phyloP scores from a whole-genome alignment of 805 yeast species.

The Starmerella ratchasimensis region DNA sequence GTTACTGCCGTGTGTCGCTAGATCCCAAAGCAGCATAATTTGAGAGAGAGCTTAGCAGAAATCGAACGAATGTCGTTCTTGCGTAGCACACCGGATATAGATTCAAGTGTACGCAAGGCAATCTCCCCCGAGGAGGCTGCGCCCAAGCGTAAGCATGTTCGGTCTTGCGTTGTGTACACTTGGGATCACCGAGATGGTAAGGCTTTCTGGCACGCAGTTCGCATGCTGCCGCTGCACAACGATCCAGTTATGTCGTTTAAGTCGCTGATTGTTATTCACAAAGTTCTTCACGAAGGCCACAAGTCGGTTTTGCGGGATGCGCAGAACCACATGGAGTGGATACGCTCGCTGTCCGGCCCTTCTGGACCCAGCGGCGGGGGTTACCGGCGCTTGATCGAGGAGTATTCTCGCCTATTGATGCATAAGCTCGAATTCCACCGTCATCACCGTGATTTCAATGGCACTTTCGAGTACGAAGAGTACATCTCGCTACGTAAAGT shows the following conservation, averaged over 20 bases:
- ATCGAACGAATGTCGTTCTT: constrained; percentile 20
- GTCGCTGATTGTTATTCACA: constrained; percentile 71
- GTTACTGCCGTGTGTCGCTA: too few species aligned
- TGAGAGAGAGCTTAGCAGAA: too few species aligned
- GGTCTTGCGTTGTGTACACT: constrained; percentile 88
- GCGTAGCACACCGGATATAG: constrained; percentile 29
- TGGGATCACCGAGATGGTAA: constrained; percentile 86
- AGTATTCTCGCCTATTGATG: constrained; percentile 56
- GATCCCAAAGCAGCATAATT: too few species aligned
- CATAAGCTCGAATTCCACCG: constrained; percentile 72
- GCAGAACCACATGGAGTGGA: constrained; percentile 61
- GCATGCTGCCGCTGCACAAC: constrained; percentile 61
- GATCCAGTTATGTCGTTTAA: constrained; percentile 80
- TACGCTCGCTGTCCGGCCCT: constrained; percentile 50
- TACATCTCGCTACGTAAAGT: constrained; percentile 76
- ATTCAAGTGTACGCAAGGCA: constrained; percentile 60
- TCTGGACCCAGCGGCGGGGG: constrained; percentile 20
- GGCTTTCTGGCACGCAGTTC: constrained; percentile 74
- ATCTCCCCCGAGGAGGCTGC: constrained; percentile 76
- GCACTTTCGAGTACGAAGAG: constrained; percentile 92
- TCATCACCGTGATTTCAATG: constrained; percentile 78
- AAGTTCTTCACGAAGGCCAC: constrained; percentile 97
- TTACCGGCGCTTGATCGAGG: constrained; percentile 62
- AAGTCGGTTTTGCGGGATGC: constrained; percentile 71
- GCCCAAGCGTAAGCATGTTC: constrained; percentile 89